phyloP scores from a whole-genome alignment of 306 rosid species.

The Prosopis cineraria region DNA sequence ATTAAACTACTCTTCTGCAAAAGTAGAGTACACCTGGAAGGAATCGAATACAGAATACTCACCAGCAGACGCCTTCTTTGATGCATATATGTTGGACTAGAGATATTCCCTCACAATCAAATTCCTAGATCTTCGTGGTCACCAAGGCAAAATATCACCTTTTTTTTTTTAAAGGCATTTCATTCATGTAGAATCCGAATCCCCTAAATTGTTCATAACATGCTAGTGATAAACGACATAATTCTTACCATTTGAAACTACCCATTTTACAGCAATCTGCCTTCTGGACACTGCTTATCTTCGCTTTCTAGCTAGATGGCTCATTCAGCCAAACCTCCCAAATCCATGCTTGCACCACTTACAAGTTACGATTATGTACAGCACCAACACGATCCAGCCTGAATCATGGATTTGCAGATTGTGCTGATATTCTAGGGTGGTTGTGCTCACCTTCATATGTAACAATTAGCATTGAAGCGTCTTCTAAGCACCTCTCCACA shows the following conservation, averaged over 20 bases:
- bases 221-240: slow-evolving; percentile 42
- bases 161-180: slow-evolving; percentile 39
- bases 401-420: slow-evolving; percentile 76
- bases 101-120: background rate
- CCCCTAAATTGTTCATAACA: slow-evolving; percentile 52
- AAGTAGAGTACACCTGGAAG: background rate
- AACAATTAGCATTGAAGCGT: slow-evolving; percentile 90
- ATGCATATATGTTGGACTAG: background rate
- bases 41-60: background rate
- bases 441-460: slow-evolving; percentile 98
- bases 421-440: slow-evolving; percentile 79
- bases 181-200: slow-evolving; percentile 48
- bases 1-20: background rate
- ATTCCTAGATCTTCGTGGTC: background rate
- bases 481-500: slow-evolving; percentile 95
- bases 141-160: slow-evolving; percentile 22
- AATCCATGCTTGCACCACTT: slow-evolving; percentile 53
- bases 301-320: slow-evolving; percentile 43
- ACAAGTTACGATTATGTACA: slow-evolving; percentile 59
- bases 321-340: slow-evolving; percentile 41
- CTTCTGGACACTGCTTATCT: slow-evolving; percentile 29
- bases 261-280: slow-evolving; percentile 56
- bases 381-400: slow-evolving; percentile 59
- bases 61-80: background rate
- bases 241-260: slow-evolving; percentile 50